Evolutionary conservation across 768 basidiomycete species (phyloP).

Genomic region (Ramaria rubella): DNA sequence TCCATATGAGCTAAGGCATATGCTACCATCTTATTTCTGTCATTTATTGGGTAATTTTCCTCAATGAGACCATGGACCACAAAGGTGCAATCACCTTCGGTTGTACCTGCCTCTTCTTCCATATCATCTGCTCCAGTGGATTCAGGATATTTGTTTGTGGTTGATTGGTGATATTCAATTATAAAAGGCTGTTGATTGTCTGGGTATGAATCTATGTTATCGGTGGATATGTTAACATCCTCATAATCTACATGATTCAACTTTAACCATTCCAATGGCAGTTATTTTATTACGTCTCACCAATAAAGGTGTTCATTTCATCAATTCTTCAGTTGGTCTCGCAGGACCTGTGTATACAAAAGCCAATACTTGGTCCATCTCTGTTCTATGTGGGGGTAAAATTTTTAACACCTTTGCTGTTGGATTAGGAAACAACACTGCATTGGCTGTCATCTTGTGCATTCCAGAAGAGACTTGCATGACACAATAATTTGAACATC

Average conservation of each 20-base stretch:
- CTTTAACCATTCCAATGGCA: slow-evolving; percentile 29
- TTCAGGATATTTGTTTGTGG: slow-evolving; percentile 21
- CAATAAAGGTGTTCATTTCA: slow-evolving; percentile 19
- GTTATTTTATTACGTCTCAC: slow-evolving; percentile 20
- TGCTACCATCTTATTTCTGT: background rate
- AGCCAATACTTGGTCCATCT: slow-evolving; percentile 29
- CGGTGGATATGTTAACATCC: slow-evolving; percentile 25
- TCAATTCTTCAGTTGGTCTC: slow-evolving; percentile 24
- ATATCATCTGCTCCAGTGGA: slow-evolving; percentile 23
- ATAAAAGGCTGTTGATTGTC: slow-evolving; percentile 18
- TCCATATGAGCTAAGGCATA: background rate
- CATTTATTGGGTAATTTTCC: background rate
- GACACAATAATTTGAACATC: slow-evolving; percentile 26
- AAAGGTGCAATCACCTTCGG: slow-evolving; percentile 16
- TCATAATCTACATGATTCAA: slow-evolving; percentile 29
- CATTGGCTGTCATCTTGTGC: no score
- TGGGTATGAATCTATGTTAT: slow-evolving; percentile 12
- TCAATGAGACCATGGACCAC: slow-evolving; percentile 15
- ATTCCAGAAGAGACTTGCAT: slow-evolving; percentile 26
- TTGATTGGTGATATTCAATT: slow-evolving; percentile 4
- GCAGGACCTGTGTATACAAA: slow-evolving; percentile 30
- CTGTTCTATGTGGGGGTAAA: no score
- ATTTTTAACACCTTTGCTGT: slow-evolving; percentile 30
- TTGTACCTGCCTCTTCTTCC: slow-evolving; percentile 16
- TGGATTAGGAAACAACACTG: no score